Evolutionary conservation across 257 asterid species (phyloP), one percentile per base, ranked within the genome.

Genomic region (Vinca minor): DNA sequence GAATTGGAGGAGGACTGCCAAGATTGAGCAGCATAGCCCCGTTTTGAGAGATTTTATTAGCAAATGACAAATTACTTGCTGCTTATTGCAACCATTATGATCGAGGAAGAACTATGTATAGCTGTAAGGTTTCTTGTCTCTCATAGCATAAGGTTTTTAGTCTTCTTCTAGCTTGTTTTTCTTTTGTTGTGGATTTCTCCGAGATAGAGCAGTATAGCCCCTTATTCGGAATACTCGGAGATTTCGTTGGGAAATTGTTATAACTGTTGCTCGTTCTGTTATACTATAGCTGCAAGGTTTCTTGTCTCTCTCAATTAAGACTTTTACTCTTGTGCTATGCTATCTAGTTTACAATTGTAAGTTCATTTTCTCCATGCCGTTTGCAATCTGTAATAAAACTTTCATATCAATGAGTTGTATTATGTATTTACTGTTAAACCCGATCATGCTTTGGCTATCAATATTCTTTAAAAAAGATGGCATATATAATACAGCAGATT

Each of bases 1-100:
- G 64, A 86, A 85, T 71, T 92, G 96, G 96, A 79, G 71, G 49
- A 82, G 83, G 83, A 77, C 67, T 61, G 87, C 98, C 31, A 65
- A 66, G 44, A 28, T 70, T 25, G 95, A 86, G 73, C 71, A 55
- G 81, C 76, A 79, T 34, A 88, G 62, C 74, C 91, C 88, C 53
- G 29, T 83, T 81, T 52, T 92, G 84, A 89, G 84, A 74, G 95
- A 83, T 70, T 92, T 85, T 81, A 81, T 85, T 20, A 73, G 76
- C 62, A 67, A 48, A 47, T 78, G 62, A 75, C 34, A 9, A 71
- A 50, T 11, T 54, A 21, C 25, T 12, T 13, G 47, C 14, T 42
- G 47, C 17, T 13, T 18, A 42, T 42, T 42, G 14, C 18, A 13
- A 42, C n/a, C 47, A 12, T 42, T 13, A 42, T 42, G 18, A 42